Conservation (phyloP, 140 eudicot genomes). For the Senecio squalidus region DNA sequence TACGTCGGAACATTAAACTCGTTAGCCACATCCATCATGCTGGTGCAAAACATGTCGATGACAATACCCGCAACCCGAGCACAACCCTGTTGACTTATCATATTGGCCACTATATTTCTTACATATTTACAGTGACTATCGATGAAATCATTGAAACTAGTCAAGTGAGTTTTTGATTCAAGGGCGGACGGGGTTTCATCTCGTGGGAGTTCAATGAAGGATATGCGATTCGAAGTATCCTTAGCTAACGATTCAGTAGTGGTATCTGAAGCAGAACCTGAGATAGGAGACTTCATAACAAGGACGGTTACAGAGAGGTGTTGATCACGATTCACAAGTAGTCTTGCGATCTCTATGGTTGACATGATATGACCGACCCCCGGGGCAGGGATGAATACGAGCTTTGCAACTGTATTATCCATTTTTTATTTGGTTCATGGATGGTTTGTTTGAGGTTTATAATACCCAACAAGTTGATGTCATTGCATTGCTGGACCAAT, state of each 20-base stretch:
- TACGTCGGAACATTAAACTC: slow-evolving; percentile 35
- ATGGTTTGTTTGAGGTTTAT: slow-evolving; percentile 12
- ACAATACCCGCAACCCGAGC: slow-evolving; percentile 26
- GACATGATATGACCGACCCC: slow-evolving; percentile 36
- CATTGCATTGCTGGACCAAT: slow-evolving; percentile 1
- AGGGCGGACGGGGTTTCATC: not conserved
- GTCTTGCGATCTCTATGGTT: slow-evolving; percentile 28
- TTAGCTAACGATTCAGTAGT: slow-evolving; percentile 6
- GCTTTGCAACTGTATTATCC: slow-evolving; percentile 14
- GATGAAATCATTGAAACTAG: slow-evolving; percentile 7
- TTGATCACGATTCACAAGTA: slow-evolving; percentile 24
- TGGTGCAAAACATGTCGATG: slow-evolving; percentile 29
- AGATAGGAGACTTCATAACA: slow-evolving; percentile 17
- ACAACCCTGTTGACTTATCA: slow-evolving; percentile 6
- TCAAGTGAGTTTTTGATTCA: slow-evolving; percentile 7
- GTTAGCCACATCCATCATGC: slow-evolving; percentile 39
- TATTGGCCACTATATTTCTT: slow-evolving; percentile 10
- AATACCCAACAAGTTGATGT: not conserved
- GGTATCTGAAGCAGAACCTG: slow-evolving; percentile 9
- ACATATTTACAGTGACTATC: slow-evolving; percentile 23
- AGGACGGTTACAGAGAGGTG: slow-evolving; percentile 25
- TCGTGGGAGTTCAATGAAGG: slow-evolving; percentile 30
- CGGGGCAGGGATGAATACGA: slow-evolving; percentile 38
- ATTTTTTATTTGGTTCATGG: not conserved
- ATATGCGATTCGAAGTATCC: not conserved